Evolutionary conservation across 116 monocot genomes (phyloP).

Genomic region (Thalassia testudinum): DNA sequence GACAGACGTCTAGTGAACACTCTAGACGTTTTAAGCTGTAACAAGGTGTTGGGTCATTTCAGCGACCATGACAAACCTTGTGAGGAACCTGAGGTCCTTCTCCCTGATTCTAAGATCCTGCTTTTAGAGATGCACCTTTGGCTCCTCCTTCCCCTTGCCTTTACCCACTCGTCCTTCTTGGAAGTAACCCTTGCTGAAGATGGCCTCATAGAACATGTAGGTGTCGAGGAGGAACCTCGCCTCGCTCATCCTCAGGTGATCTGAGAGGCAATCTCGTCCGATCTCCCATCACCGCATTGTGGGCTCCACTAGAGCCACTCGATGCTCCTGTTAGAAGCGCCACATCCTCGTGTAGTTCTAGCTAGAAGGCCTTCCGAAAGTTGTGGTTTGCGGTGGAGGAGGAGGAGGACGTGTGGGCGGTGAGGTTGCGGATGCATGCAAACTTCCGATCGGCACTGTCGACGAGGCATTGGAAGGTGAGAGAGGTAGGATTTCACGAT

Average conservation of each 20-base stretch:
- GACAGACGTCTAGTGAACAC: no score
- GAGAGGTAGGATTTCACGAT: constrained; percentile 15
- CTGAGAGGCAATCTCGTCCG: constrained; percentile 83
- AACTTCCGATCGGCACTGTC: constrained; percentile 77
- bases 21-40: no score
- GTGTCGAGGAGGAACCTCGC: constrained; percentile 66
- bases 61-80: constrained; percentile 54
- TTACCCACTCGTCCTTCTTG: constrained; percentile 12
- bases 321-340: constrained; percentile 69
- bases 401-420: constrained; percentile 22
- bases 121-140: background rate
- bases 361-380: constrained; percentile 63
- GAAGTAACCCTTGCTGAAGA: constrained; percentile 68
- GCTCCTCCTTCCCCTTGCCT: constrained; percentile 12
- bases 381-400: constrained; percentile 14
- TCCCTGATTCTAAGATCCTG: constrained; percentile 36
- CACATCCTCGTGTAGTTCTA: constrained; percentile 82
- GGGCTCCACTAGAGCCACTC: constrained; percentile 40
- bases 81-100: constrained; percentile 63
- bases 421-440: constrained; percentile 53
- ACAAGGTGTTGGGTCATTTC: no score
- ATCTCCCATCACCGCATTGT: constrained; percentile 77
- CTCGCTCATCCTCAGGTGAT: constrained; percentile 89
- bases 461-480: constrained; percentile 34
- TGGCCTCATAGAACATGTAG: constrained; percentile 93